Percentiles rank a stretch among this genome's conserved stretches.
phyloP scores from a whole-genome alignment of 1,139 yeast species.

The Pichia sp. region DNA sequence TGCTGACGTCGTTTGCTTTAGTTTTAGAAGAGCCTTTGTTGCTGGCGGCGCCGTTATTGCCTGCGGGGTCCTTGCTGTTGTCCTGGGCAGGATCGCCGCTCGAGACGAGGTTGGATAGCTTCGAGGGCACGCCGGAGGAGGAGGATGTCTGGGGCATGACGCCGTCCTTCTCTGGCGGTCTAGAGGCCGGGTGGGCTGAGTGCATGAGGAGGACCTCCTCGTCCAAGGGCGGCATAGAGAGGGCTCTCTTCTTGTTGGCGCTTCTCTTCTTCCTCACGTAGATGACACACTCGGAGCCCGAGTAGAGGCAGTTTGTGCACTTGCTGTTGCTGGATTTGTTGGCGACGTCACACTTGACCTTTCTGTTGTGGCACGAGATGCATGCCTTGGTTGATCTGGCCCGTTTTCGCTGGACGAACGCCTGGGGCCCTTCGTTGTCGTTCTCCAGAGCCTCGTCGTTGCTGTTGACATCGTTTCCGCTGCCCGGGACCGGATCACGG shows the following conservation, averaged over 20 bases:
- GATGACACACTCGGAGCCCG: slow-evolving; percentile 48
- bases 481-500: no score
- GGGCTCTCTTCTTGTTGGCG: slow-evolving; percentile 12
- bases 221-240: not conserved
- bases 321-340: slow-evolving; percentile 38
- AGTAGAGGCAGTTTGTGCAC: slow-evolving; percentile 52
- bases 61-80: not conserved
- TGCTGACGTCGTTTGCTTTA: not conserved
- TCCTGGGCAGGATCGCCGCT: not conserved
- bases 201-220: not conserved
- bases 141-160: not conserved
- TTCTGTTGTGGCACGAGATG: slow-evolving; percentile 49
- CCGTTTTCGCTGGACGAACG: slow-evolving; percentile 32
- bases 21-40: not conserved
- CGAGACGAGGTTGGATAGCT: not conserved
- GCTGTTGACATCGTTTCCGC: not conserved
- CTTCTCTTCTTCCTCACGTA: slow-evolving; percentile 39
- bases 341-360: slow-evolving; percentile 50
- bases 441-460: not conserved
- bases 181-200: no score
- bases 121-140: not conserved
- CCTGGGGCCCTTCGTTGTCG: not conserved
- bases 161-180: not conserved
- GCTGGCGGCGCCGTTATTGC: not conserved
- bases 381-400: slow-evolving; percentile 54